Evolutionary conservation across 75 land plant genomes (phyloP).

Genomic region (Pinus albicaulis): DNA sequence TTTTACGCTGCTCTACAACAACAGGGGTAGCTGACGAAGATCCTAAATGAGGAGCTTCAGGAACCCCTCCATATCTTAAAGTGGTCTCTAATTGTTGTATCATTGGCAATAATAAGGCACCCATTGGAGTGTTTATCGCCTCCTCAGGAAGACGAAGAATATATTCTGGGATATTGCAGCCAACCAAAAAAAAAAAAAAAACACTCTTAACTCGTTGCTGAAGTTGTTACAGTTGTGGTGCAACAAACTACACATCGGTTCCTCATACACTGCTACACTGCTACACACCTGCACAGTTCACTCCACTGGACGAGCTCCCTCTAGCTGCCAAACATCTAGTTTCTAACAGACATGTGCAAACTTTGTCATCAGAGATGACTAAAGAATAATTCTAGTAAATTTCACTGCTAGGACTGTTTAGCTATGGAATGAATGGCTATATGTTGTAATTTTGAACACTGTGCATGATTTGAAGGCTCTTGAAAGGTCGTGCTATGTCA

Average conservation of each 20-base stretch:
- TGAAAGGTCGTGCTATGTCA: no score
- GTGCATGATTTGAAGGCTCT: no score
- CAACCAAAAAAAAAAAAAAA: constrained; percentile 89
- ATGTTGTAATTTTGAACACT: no score
- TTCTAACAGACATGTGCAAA: no score
- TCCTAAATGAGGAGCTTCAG: constrained; percentile 65
- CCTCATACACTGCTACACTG: no score
- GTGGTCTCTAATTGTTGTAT: constrained; percentile 78
- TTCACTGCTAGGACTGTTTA: no score
- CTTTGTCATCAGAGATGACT: no score
- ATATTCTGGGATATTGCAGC: constrained; percentile 68
- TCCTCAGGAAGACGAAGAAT: constrained; percentile 81
- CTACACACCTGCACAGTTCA: no score
- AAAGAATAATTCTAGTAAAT: no score
- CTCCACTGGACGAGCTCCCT: no score
- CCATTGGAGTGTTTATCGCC: constrained; percentile 88
- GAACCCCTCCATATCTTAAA: constrained; percentile 70
- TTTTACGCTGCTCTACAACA: background rate
- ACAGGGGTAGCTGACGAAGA: constrained; percentile 6
- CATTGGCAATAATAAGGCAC: constrained; percentile 82
- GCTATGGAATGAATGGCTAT: no score
- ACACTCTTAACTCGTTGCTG: constrained; percentile 83
- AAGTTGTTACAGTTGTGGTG: constrained; percentile 93
- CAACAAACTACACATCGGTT: constrained; percentile 62
- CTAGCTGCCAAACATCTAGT: no score